Base-by-base conservation (phyloP, 2,329 filamentous ascomycete species). In the Ceratocystis lukuohia region DNA sequence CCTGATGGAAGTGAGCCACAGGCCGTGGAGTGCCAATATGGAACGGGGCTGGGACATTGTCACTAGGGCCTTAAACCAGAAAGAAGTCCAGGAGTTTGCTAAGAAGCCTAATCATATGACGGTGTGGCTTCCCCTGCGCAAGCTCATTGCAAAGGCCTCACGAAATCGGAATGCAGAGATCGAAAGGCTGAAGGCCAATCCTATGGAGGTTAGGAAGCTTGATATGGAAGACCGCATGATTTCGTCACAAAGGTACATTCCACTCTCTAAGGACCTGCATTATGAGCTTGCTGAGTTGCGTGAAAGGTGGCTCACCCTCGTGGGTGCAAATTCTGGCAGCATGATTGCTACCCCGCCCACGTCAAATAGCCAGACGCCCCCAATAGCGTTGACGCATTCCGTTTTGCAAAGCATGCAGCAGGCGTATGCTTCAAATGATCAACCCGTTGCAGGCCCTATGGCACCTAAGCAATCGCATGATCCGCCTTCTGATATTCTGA, bases 71-170 rank as follows among this genome's bases (percentile, higher is more conserved):
- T 72, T 77, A 61, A 77, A 76, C 56, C 73, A 75, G 12, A 72
- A 72, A 17, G 73, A 80, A 56, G 75, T 76, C 0, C 69, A 76
- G 0, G 78, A 82, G 50, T 71, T 79, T 37, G 74, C 79, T 37
- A 78, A 76, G 69, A 77, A 78, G 64, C 73, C 76, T 1, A 77
- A 77, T 67, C 77, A 81, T 50, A 74, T 77, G 8, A 78, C 79
- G 0, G 78, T 84, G 2, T 82, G 82, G 74, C 71, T 82, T 56
- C 82, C 82, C 0, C 73, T 85, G 61, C 78, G 79, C 61, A 83
- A 80, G 69, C 75, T 85, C 0, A 82, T 82, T 70, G 70, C 78
- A 64, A 80, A 80, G 69, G 81, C 82, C 0, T 77, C 76, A 50
- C 78, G 76, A 67, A 80, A 84, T 68, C 78, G 83, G 4, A 77